A percentile compares a stretch with the other conserved stretches of the same genome.
These are phyloP conservation scores for Mycotypha africana DNA, from an alignment of 371 early-diverging fungal species.

Conservation along the genomic window DNA sequence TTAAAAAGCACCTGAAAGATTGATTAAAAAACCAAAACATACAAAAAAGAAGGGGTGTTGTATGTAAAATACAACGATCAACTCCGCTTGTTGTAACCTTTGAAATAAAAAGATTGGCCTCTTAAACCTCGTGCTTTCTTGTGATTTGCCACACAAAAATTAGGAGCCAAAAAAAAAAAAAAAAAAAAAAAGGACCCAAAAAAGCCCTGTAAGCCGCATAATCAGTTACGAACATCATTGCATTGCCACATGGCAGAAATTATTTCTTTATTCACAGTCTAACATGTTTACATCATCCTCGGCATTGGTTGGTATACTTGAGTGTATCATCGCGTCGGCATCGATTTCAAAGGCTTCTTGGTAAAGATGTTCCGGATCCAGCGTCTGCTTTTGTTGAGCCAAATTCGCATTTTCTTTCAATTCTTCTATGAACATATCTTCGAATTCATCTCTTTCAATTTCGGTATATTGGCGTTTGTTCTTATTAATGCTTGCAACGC, in stretches of 20 bases:
- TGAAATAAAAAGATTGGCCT: not conserved
- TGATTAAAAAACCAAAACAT: too few relatives aligned
- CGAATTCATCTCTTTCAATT: slow-evolving; percentile 1
- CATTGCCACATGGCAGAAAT: too few relatives aligned
- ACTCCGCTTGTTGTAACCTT: too few relatives aligned
- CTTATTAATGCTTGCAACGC: not conserved
- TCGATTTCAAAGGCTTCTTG: slow-evolving; percentile 38
- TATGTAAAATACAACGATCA: too few relatives aligned
- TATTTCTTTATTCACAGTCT: slow-evolving; percentile 15
- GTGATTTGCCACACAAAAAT: not conserved
- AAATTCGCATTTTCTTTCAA: slow-evolving; percentile 17
- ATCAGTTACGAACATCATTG: too few relatives aligned
- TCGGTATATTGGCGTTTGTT: not conserved
- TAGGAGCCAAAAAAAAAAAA: too few relatives aligned
- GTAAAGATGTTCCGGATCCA: slow-evolving; percentile 36
- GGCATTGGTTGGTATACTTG: slow-evolving; percentile 14
- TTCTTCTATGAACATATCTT: slow-evolving; percentile 11
- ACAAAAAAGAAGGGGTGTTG: not conserved
- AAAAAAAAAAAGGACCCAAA: too few relatives aligned
- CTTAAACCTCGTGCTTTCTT: not conserved
- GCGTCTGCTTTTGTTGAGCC: slow-evolving; percentile 11
- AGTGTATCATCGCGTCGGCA: slow-evolving; percentile 33
- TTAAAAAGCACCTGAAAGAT: too few relatives aligned
- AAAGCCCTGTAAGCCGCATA: too few relatives aligned
- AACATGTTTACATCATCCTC: slow-evolving; percentile 18